These are phyloP conservation scores for Glaciozyma martinii DNA, from an alignment of 768 basidiomycete genomes.

Conservation along the genomic window DNA sequence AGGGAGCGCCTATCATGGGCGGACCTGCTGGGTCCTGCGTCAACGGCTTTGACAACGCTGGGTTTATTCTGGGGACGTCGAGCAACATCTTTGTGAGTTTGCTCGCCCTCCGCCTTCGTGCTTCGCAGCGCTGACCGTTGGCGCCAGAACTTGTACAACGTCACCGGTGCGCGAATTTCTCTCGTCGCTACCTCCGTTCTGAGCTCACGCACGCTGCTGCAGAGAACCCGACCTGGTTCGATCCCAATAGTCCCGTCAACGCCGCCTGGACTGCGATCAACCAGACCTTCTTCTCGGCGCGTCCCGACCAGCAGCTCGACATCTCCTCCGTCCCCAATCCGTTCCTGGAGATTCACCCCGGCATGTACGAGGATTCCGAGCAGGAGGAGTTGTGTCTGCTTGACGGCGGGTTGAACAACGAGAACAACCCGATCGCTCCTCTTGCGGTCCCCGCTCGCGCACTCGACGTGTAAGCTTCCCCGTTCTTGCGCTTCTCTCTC, in stretches of 20 bases:
- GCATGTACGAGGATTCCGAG: slow-evolving; percentile 51
- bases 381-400: slow-evolving; percentile 53
- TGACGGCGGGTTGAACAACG: slow-evolving; percentile 59
- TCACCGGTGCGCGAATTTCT: not conserved
- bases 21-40: slow-evolving; percentile 21
- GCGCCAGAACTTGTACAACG: not conserved
- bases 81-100: slow-evolving; percentile 38
- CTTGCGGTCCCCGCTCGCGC: slow-evolving; percentile 58
- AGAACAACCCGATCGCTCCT: slow-evolving; percentile 62
- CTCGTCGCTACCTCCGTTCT: too few species aligned
- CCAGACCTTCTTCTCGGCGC: not conserved
- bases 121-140: too few species aligned
- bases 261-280: not conserved
- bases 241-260: not conserved
- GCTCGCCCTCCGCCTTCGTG: not conserved
- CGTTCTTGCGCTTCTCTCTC: too few species aligned
- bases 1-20: not conserved
- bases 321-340: not conserved
- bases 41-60: slow-evolving; percentile 23
- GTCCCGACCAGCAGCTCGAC: slow-evolving; percentile 2
- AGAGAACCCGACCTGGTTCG: not conserved
- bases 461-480: slow-evolving; percentile 45
- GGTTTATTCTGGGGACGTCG: slow-evolving; percentile 66
- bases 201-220: too few species aligned
- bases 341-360: slow-evolving; percentile 42